Evolutionary conservation across 2,329 filamentous ascomycete genomes (phyloP), one percentile per base, ranked within the genome.

Genomic region (Rhynchosporium agropyri): DNA sequence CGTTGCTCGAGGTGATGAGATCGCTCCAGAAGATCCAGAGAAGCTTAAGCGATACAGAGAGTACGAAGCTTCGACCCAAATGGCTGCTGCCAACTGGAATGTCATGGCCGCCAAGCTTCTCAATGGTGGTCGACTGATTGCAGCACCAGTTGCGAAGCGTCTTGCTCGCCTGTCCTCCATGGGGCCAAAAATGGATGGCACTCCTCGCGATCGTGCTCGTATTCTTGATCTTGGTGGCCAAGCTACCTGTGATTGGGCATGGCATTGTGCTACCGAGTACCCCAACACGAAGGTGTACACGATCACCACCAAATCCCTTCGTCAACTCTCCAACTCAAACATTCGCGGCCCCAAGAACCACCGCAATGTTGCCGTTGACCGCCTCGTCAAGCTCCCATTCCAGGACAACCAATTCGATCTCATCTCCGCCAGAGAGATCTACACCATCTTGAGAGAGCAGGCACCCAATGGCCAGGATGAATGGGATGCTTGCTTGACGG

Each of bases 221-320:
- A 89, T 97, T 62, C 84, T 98, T 31, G 94, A 98, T 74, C 86
- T 97, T 40, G 92, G 91, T 55, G 93, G 93, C 50, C 88, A 94
- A 73, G 83, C 89, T 0, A 86, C 90, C 13, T 94, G 92, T 74
- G 92, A 96, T 76, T 99, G 95, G 95, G 94, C 91, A 28, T 99
- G 95, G 95, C 88, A 95, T 74, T 90, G 92, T 63, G 92, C 95
- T 0, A 82, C 90, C 55, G 89, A 94, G 74, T 95, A 93, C 76
- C 91, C 91, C 20, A 89, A 91, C 74, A 84, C 90, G 62, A 92
- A 91, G 74, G 86, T 97, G 60, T 96, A 93, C 79, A 97, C 94
- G 0, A 91, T 94, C 60, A 90, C 89, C 43, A 91, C 89, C 67
- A 89, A 90, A 76, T 78, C 86, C 8, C 82, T 89, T 67, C 84